phyloP scores from a whole-genome alignment of 179 eudicot genomes.

The Camellia oleifera region DNA sequence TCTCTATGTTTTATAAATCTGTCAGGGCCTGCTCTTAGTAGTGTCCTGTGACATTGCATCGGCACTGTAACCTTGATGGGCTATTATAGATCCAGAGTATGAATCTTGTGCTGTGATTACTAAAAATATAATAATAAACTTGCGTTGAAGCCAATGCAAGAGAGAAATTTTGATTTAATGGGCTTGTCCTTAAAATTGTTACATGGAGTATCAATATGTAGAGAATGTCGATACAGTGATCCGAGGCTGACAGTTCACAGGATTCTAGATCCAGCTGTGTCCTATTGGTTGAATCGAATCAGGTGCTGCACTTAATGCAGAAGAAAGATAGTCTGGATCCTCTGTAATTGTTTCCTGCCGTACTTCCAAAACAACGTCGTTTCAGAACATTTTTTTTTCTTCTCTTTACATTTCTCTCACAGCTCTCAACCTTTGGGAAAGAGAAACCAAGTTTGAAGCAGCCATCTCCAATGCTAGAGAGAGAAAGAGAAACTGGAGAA shows the following conservation, averaged over 20 bases:
- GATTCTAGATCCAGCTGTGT: background rate
- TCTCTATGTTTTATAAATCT: background rate
- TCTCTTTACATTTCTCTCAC: too few relatives aligned
- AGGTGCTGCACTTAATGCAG: background rate
- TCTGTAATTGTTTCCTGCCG: too few relatives aligned
- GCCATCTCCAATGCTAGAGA: too few relatives aligned
- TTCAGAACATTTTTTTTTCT: too few relatives aligned
- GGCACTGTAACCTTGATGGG: background rate
- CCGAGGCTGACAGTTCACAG: background rate
- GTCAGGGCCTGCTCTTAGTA: conserved; percentile 10
- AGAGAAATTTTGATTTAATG: background rate
- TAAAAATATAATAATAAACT: background rate
- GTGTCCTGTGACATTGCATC: background rate
- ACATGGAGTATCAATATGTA: background rate
- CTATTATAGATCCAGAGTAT: background rate
- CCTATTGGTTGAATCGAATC: background rate
- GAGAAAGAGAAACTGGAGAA: too few relatives aligned
- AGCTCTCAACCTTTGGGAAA: too few relatives aligned
- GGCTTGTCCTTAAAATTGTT: background rate
- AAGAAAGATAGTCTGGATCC: too few relatives aligned
- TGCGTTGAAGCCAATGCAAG: background rate
- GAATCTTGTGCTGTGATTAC: background rate
- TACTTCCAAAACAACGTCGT: too few relatives aligned
- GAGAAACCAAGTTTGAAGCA: too few relatives aligned
- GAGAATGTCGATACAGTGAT: background rate